These are phyloP conservation scores for Helichrysum umbraculigerum DNA, from an alignment of 129 eudicot genomes.

Conservation along the genomic window DNA sequence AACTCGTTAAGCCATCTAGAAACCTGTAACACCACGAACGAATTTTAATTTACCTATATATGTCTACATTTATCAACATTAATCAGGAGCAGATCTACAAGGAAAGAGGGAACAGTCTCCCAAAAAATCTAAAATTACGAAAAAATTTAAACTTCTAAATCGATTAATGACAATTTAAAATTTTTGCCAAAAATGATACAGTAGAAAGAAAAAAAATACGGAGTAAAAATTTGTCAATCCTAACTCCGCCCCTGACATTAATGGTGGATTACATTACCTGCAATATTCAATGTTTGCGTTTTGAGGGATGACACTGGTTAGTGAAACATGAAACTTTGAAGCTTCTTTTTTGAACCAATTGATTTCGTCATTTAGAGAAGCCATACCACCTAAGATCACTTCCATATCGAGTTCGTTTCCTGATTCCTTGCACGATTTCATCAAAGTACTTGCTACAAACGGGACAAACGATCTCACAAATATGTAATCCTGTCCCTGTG, in stretches of 20 bases:
- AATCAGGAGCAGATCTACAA: too few species aligned
- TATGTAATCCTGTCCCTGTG: conserved; percentile 87
- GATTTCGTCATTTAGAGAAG: conserved; percentile 78
- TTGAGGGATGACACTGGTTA: conserved; percentile 59
- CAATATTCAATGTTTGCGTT: conserved; percentile 61
- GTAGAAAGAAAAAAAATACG: too few species aligned
- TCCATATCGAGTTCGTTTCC: conserved; percentile 61
- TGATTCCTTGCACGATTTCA: conserved; percentile 71
- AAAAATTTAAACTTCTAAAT: background rate
- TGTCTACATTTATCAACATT: too few species aligned
- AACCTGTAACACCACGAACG: conserved; percentile 38
- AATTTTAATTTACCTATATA: too few species aligned
- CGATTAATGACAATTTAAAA: too few species aligned
- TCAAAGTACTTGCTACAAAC: conserved; percentile 65
- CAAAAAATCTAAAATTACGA: background rate
- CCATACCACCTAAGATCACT: conserved; percentile 74
- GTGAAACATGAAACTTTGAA: conserved; percentile 63
- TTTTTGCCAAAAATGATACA: too few species aligned
- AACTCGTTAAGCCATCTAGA: conserved; percentile 60
- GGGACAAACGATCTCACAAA: conserved; percentile 82
- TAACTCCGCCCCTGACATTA: background rate
- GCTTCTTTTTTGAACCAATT: conserved; percentile 85
- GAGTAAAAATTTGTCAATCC: too few species aligned
- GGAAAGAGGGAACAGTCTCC: too few species aligned
- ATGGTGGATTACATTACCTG: conserved; percentile 50